phyloP scores from a whole-genome alignment of 345 rosid genomes.

The Adansonia digitata region DNA sequence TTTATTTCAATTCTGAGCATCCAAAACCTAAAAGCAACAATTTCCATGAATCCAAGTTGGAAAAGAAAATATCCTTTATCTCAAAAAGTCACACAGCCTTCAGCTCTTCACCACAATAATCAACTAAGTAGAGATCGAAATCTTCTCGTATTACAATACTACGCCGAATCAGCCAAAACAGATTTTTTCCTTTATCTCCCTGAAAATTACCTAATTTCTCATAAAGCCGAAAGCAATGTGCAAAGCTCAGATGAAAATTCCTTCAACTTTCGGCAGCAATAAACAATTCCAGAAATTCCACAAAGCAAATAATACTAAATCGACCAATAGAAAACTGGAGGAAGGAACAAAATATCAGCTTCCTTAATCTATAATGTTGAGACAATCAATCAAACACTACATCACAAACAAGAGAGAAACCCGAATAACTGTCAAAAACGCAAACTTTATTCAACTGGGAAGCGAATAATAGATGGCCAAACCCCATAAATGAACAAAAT shows the following conservation, averaged over 20 bases:
- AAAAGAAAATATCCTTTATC: neutral
- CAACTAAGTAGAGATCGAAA: neutral
- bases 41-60: slow-evolving; percentile 17
- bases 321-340: neutral
- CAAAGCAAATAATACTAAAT: slow-evolving; percentile 1
- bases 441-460: slow-evolving; percentile 6
- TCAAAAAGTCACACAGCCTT: neutral
- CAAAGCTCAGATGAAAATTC: neutral
- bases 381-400: slow-evolving; percentile 9
- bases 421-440: slow-evolving; percentile 8
- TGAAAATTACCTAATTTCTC: neutral
- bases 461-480: neutral
- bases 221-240: neutral
- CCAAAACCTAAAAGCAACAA: slow-evolving; percentile 19
- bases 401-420: neutral
- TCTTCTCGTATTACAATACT: neutral
- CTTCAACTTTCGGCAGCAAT: neutral
- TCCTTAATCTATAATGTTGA: slow-evolving; percentile 8
- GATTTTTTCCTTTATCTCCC: neutral
- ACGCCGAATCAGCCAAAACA: neutral
- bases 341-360: neutral
- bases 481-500: slow-evolving; percentile 2
- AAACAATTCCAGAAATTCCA: slow-evolving; percentile 3
- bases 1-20: slow-evolving; percentile 15
- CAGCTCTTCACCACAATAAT: neutral